Evolutionary conservation across 176 grass and related monocot species (phyloP), one percentile per base, ranked within the genome.

Genomic region (Phragmites australis): DNA sequence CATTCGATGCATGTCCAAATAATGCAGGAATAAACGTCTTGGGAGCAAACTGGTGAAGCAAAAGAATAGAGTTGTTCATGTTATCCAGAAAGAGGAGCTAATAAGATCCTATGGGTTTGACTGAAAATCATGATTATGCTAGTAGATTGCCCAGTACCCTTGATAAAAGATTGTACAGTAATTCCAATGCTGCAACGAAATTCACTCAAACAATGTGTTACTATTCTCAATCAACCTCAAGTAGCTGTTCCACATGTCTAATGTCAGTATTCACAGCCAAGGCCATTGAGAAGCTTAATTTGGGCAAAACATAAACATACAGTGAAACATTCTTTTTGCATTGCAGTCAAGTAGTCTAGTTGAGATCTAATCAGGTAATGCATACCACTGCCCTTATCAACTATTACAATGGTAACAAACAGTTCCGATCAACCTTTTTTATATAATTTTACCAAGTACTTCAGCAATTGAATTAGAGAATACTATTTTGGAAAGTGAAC

Each of bases 1-100:
- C 97, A 54, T 89, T 91, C 2, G 88, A 99, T 74, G 88, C 93
- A 82, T 99, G 97, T 40, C 97, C 97, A 90, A 96, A 99, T 80
- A 99, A 71, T 63, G 93, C 84, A 46, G 97, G 97, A 90, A 96
- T 99, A 89, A 93, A 99, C 9, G 90, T 96, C 84, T 96, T 99
- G 30, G 93, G 90, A 66, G 93, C 88, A 95, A 88, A 95, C 97
- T 99, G 90, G 55, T 40, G 41, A 72, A 77, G 15, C 60, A 62
- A 88, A 62, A 62, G 8, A 30, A 31, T 50, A 72, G 49, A 73
- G 3, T 68, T 70, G 41, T 40, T 41, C 21, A 1, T 18, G 53
- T 72, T 64, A 37, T 42, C 10, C 54, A 89, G 2, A 74, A 83
- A 75, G n/a, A 70, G 57, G 22, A 29, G 45, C 25, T 77, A 49